Conservation (phyloP, 352 stramenopile genomes). For the Phytophthora multivora region DNA sequence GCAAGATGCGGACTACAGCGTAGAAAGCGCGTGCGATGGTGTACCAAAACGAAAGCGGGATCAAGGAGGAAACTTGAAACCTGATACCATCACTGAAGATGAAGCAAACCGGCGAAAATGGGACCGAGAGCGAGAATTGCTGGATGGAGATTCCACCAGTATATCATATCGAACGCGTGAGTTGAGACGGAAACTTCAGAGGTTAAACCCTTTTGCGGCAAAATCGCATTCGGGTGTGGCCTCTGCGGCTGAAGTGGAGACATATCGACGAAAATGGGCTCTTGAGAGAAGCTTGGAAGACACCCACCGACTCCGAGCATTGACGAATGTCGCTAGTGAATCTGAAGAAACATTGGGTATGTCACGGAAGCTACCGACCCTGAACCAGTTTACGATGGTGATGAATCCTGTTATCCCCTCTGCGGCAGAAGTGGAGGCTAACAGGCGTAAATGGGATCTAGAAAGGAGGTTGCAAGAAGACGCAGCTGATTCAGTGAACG, state of each 20-base stretch:
- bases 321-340: neutral
- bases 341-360: slow-evolving; percentile 2
- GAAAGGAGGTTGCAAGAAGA: slow-evolving; percentile 29
- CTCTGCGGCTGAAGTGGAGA: slow-evolving; percentile 24
- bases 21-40: neutral
- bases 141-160: slow-evolving; percentile 6
- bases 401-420: slow-evolving; percentile 12
- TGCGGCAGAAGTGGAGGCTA: slow-evolving; percentile 25
- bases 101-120: slow-evolving; percentile 31
- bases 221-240: slow-evolving; percentile 14
- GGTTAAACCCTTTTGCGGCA: slow-evolving; percentile 17
- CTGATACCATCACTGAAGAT: slow-evolving; percentile 13
- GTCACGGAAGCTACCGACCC: slow-evolving; percentile 16
- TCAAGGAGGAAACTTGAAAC: slow-evolving; percentile 10
- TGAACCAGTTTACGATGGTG: slow-evolving; percentile 14
- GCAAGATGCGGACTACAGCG: slow-evolving; percentile 9
- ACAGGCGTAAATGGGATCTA: slow-evolving; percentile 35
- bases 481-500: neutral
- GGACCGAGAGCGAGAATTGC: slow-evolving; percentile 22
- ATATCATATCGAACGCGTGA: slow-evolving; percentile 1
- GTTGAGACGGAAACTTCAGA: slow-evolving; percentile 22
- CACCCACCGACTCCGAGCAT: neutral
- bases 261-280: slow-evolving; percentile 31
- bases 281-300: slow-evolving; percentile 28
- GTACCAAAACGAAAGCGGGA: slow-evolving; percentile 4